Evolutionary conservation across 805 yeast genomes (phyloP).

Genomic region (Metschnikowia anglica): DNA sequence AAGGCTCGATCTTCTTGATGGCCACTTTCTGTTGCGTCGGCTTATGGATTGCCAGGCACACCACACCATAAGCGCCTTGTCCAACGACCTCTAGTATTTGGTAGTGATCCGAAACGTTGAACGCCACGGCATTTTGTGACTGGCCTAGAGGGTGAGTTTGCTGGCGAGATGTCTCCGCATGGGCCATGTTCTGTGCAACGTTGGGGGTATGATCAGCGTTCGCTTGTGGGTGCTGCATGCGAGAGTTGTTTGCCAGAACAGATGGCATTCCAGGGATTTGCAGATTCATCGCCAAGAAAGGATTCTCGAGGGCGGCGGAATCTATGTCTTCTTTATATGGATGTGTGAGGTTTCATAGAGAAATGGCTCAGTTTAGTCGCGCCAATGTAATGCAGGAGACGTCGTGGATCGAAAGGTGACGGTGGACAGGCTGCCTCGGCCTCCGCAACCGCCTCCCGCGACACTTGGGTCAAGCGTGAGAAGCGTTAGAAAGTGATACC

Average conservation of each 20-base stretch:
- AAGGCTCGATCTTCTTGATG: conserved; percentile 90
- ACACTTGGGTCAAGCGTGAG: neutral
- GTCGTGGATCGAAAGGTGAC: too few relatives aligned
- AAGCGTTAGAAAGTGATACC: neutral
- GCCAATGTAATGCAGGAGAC: conserved; percentile 8
- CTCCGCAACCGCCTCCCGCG: neutral
- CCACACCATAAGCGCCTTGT: conserved; percentile 96
- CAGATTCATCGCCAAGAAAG: neutral
- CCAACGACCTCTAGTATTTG: conserved; percentile 84
- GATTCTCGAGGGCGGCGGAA: neutral
- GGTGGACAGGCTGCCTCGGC: too few relatives aligned
- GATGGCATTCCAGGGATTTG: conserved; percentile 6
- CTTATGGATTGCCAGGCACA: conserved; percentile 82
- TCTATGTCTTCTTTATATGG: conserved; percentile 3
- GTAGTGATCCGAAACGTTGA: conserved; percentile 85
- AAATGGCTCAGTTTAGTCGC: conserved; percentile 10
- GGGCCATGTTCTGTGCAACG: neutral
- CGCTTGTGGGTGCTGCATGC: too few relatives aligned
- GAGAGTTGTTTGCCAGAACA: conserved; percentile 6
- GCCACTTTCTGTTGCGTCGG: conserved; percentile 91
- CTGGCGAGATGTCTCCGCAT: neutral
- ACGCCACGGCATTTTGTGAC: conserved; percentile 42
- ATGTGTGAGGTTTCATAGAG: conserved; percentile 7
- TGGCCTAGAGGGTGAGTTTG: too few relatives aligned
- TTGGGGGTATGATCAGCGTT: neutral